Base-by-base conservation (phyloP, 2,329 filamentous ascomycete species). In the Aspergillus proliferans region DNA sequence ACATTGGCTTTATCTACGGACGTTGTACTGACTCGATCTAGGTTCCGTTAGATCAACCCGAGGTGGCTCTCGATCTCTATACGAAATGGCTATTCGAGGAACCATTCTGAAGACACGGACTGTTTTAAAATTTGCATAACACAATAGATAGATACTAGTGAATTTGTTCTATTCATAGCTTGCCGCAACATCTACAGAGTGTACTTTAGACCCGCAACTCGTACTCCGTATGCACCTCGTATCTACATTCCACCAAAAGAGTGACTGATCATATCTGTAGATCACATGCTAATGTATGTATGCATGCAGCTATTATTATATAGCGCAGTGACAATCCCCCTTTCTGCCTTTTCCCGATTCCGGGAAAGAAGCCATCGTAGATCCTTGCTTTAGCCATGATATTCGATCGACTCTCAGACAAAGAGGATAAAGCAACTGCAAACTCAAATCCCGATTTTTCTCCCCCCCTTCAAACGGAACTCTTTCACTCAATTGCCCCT, bases 31-130 rank as follows among this genome's bases (percentile, higher is more conserved):
- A 48, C 24, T 10, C 15, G n/a, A 30, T 24, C 28, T 19, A 54
- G 52, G 36, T 55, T 2, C 52, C 52, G 19, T 48, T 52, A 9
- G 48, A 55, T 28, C 46, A 46, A 4, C 51, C 52, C 2, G 51
- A 51, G 12, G 48, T 49, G 10, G 52, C 52, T 2, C 36, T 53
- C 15, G 52, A 55, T 38, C 36, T 47, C 19, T 47, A 47, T 22
- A 21, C 26, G 21, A 36, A 8, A 30, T 47, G 45, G 45, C 26
- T 47, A 15, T 47, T 41, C 10, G 19, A 42, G 12, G 10, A 22
- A 6, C 9, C 36, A 6, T 41, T 47, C 26, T 30, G 26, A 30
- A 30, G 26, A 10, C 26, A 30, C 26, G 10, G 26, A 30, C 26
- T 30, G 9, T 30, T 30, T 12, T 12, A 30, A 1, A 12, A 12